phyloP scores from a whole-genome alignment of 176 grass and related monocot species.

The Otatea glauca region DNA sequence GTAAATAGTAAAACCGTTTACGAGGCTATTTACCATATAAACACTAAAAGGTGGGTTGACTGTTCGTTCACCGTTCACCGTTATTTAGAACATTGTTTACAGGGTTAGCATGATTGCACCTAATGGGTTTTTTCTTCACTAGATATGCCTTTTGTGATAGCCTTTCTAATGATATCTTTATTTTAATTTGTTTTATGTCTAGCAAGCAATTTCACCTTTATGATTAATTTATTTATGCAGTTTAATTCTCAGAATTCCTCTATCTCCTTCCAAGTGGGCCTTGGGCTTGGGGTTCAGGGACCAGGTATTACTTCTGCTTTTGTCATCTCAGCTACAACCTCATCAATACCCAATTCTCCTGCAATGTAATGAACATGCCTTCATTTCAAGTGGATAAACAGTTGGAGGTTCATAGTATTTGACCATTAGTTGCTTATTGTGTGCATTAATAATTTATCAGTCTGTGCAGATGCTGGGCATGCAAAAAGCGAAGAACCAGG shows the following conservation, averaged over 20 bases:
- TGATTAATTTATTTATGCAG: slow-evolving; percentile 61
- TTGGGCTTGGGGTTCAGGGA: slow-evolving; percentile 67
- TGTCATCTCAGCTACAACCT: slow-evolving; percentile 32
- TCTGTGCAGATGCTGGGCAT: slow-evolving; percentile 61
- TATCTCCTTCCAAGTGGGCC: slow-evolving; percentile 64
- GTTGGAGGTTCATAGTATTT: slow-evolving; percentile 30
- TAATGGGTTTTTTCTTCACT: not conserved
- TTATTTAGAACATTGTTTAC: not conserved
- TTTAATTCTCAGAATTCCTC: slow-evolving; percentile 80
- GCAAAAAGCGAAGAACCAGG: slow-evolving; percentile 68
- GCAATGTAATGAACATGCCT: slow-evolving; percentile 27
- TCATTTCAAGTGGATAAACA: slow-evolving; percentile 37
- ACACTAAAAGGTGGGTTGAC: too few species aligned
- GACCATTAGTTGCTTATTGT: slow-evolving; percentile 1
- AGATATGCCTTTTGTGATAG: not conserved
- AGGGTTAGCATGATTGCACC: not conserved
- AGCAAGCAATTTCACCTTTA: not conserved
- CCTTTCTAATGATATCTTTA: slow-evolving; percentile 1
- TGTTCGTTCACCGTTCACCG: too few species aligned
- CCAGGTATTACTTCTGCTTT: slow-evolving; percentile 63
- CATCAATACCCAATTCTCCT: slow-evolving; percentile 36
- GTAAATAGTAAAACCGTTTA: too few species aligned
- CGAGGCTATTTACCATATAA: too few species aligned
- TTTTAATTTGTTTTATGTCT: slow-evolving; percentile 16
- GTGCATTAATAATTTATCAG: slow-evolving; percentile 42